These are phyloP conservation scores for Debaryomycetaceae sp. DNA, from an alignment of 1,139 yeast species.

Conservation along the genomic window DNA sequence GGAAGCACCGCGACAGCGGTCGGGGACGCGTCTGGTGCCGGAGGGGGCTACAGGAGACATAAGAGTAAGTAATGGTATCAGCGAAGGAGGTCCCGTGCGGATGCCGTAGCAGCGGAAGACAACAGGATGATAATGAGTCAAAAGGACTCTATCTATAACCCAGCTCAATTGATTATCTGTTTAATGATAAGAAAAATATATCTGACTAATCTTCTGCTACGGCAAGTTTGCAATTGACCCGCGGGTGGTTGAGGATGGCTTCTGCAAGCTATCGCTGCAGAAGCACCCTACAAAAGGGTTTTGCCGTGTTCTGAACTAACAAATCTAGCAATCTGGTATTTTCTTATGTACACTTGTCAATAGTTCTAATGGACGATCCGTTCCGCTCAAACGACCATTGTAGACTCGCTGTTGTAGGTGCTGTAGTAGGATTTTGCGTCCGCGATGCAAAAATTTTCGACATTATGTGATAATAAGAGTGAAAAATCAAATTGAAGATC, in stretches of 20 bases:
- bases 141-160: slow-evolving; percentile 43
- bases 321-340: not conserved
- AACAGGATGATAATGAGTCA: slow-evolving; percentile 44
- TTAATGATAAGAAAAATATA: slow-evolving; percentile 42
- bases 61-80: too few relatives aligned
- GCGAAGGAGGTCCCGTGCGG: too few relatives aligned
- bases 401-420: not conserved
- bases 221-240: not conserved
- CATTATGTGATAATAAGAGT: not conserved
- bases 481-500: not conserved
- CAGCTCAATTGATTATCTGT: slow-evolving; percentile 54
- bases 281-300: slow-evolving; percentile 5
- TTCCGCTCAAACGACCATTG: not conserved
- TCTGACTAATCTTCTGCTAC: slow-evolving; percentile 26
- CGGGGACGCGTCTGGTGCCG: not conserved
- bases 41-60: not conserved
- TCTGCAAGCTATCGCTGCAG: too few relatives aligned
- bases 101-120: too few relatives aligned
- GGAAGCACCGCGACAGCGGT: not conserved
- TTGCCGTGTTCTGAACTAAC: not conserved
- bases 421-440: not conserved
- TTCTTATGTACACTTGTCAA: not conserved
- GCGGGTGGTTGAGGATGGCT: too few relatives aligned
- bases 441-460: slow-evolving; percentile 1
- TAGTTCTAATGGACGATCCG: not conserved